Evolutionary conservation across 2,329 filamentous ascomycete genomes (phyloP).

Genomic region (Aspergillus pseudonomiae): DNA sequence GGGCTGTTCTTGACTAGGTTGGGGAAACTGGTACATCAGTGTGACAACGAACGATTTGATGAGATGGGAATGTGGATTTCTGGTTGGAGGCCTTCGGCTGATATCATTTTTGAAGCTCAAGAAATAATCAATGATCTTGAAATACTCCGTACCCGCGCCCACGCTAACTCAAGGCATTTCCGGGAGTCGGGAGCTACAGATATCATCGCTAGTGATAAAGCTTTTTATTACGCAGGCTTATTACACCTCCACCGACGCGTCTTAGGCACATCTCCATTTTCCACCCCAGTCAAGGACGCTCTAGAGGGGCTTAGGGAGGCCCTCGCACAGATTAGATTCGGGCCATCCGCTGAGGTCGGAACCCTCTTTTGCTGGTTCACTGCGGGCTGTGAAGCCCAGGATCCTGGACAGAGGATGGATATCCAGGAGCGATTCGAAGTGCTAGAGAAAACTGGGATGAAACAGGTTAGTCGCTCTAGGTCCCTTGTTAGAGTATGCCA

Average conservation of each 20-base stretch:
- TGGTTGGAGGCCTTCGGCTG: constrained; percentile 62
- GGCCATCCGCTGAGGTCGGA: constrained; percentile 73
- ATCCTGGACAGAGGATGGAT: constrained; percentile 57
- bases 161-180: constrained; percentile 45
- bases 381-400: constrained; percentile 72
- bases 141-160: constrained; percentile 52
- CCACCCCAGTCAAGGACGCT: constrained; percentile 64
- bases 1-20: constrained; percentile 72
- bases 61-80: constrained; percentile 53
- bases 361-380: constrained; percentile 81
- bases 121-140: constrained; percentile 64
- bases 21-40: constrained; percentile 69
- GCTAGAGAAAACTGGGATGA: constrained; percentile 75
- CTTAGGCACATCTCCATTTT: constrained; percentile 60
- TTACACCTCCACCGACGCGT: constrained; percentile 77
- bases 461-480: constrained; percentile 59
- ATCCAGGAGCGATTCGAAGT: constrained; percentile 68
- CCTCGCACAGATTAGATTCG: constrained; percentile 63
- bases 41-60: constrained; percentile 67
- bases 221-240: constrained; percentile 77
- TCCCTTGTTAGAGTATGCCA: background rate
- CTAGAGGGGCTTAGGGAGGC: constrained; percentile 66
- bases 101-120: constrained; percentile 60
- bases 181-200: constrained; percentile 46
- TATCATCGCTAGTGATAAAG: constrained; percentile 70